Conservation (phyloP, 176 grass and related monocot species). For the Ananas comosus region DNA sequence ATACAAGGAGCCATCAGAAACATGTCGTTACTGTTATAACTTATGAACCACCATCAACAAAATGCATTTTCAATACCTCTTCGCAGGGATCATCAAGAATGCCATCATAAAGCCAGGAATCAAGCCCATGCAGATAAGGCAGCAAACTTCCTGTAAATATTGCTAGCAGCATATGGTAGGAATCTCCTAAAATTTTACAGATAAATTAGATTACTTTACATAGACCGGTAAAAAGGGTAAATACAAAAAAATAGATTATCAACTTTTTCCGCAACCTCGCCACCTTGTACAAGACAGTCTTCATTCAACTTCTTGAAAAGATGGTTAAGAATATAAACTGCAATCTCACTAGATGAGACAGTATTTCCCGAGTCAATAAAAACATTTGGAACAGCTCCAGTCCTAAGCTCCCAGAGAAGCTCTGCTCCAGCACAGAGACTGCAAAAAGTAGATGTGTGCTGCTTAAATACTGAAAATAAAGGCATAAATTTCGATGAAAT, state of each 20-base stretch:
- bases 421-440: conserved; percentile 74
- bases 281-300: conserved; percentile 80
- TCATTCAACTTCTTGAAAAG: conserved; percentile 77
- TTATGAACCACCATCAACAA: not conserved
- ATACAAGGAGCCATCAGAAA: not conserved
- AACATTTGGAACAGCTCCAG: conserved; percentile 48
- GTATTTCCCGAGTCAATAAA: conserved; percentile 36
- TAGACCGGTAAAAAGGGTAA: not conserved
- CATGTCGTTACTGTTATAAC: not conserved
- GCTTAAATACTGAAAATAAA: not conserved
- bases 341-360: conserved; percentile 42
- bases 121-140: conserved; percentile 81
- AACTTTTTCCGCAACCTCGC: conserved; percentile 51
- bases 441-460: conserved; percentile 15
- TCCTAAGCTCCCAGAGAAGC: conserved; percentile 55
- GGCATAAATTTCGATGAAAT: not conserved
- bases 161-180: conserved; percentile 74
- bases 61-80: conserved; percentile 49
- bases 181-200: conserved; percentile 36
- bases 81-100: conserved; percentile 93
- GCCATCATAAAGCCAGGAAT: conserved; percentile 97
- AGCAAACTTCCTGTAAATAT: conserved; percentile 67
- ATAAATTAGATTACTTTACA: conserved; percentile 18
- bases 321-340: conserved; percentile 65
- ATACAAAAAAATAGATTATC: conserved; percentile 9